These are phyloP conservation scores for Cercospora brassicicola DNA, from an alignment of 2,329 filamentous ascomycete species.

Conservation along the genomic window DNA sequence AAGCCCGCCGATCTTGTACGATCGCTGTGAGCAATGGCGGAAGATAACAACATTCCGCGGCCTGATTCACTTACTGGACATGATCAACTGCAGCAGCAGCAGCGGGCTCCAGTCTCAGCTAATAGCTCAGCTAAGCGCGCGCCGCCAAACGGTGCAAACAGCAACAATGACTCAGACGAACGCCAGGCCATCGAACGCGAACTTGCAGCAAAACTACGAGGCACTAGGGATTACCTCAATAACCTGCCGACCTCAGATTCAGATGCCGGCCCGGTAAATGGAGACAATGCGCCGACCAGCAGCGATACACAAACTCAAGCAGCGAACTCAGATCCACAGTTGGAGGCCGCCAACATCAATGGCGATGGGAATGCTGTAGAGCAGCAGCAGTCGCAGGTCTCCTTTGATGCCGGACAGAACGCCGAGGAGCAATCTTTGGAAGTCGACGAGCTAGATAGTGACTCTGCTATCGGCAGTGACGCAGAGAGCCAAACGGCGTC, in stretches of 20 bases:
- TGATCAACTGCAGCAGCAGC: not conserved
- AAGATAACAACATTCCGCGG: not conserved
- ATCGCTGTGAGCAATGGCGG: not conserved
- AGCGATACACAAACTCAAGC: not conserved
- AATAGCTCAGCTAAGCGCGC: conserved; percentile 8
- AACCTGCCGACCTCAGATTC: not conserved
- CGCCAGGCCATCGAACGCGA: conserved; percentile 22
- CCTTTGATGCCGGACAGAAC: conserved; percentile 25
- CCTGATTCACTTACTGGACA: not conserved
- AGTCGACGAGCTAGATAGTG: conserved; percentile 39
- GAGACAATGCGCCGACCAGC: not conserved
- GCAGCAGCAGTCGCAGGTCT: not conserved
- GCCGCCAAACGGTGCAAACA: not conserved
- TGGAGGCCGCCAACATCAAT: not conserved
- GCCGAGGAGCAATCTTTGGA: conserved; percentile 41
- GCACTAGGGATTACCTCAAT: conserved; percentile 20
- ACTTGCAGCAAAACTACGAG: conserved; percentile 22
- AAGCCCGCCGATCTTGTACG: not conserved
- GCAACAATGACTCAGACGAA: conserved; percentile 2
- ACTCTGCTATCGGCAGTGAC: conserved; percentile 41
- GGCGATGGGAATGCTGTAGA: not conserved
- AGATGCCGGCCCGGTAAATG: not conserved
- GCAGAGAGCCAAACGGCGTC: conserved; percentile 40
- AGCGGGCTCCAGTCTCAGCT: not conserved
- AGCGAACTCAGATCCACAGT: not conserved